phyloP scores from a whole-genome alignment of 2,329 filamentous ascomycete genomes.

The Phyllosticta citrichinensis region DNA sequence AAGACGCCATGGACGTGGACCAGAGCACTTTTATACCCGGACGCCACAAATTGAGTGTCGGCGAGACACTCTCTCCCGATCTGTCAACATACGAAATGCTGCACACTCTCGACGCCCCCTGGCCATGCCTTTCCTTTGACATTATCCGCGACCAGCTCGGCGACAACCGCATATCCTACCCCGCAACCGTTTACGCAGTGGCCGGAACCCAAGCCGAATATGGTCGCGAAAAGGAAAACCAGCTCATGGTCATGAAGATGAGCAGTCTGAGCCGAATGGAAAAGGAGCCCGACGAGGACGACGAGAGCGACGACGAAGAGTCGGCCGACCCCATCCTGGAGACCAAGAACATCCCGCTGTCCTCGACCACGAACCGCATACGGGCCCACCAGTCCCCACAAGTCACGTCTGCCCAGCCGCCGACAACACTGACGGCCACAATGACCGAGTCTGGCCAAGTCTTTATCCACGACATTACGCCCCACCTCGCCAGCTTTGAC shows the following conservation, averaged over 20 bases:
- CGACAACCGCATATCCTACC: constrained; percentile 84
- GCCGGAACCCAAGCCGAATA: constrained; percentile 86
- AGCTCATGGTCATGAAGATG: constrained; percentile 92
- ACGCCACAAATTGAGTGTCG: constrained; percentile 79
- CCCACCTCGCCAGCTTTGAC: constrained; percentile 82
- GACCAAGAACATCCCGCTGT: constrained; percentile 77
- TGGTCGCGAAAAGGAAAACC: constrained; percentile 69
- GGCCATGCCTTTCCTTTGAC: constrained; percentile 96
- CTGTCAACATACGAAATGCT: constrained; percentile 96
- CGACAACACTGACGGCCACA: constrained; percentile 74
- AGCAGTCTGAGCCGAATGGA: constrained; percentile 87
- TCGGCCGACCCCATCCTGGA: constrained; percentile 82
- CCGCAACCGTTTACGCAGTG: constrained; percentile 89
- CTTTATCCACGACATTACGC: constrained; percentile 88
- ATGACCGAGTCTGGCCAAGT: constrained; percentile 88
- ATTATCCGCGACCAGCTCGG: constrained; percentile 78
- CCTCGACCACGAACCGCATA: constrained; percentile 86
- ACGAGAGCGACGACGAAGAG: constrained; percentile 62
- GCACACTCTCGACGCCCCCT: constrained; percentile 84
- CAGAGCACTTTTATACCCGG: constrained; percentile 94
- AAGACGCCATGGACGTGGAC: constrained; percentile 85
- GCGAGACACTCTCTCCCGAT: constrained; percentile 85
- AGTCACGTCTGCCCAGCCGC: constrained; percentile 58
- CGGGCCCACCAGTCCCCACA: constrained; percentile 72
- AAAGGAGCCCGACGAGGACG: constrained; percentile 60